phyloP scores from a whole-genome alignment of 345 rosid genomes.

The Eucalyptus microcorys region DNA sequence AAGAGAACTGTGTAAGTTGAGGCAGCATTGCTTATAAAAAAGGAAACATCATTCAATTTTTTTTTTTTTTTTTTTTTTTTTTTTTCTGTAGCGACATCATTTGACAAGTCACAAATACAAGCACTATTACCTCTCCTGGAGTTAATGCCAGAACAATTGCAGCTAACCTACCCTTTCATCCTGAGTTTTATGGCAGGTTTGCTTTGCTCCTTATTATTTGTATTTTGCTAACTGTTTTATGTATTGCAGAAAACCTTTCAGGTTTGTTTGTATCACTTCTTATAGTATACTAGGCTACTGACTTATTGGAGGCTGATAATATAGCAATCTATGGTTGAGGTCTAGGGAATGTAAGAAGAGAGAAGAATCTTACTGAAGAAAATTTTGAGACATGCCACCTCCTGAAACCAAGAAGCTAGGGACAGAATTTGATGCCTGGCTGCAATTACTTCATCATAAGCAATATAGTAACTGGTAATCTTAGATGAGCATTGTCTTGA shows the following conservation, averaged over 20 bases:
- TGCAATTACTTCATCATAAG: background rate
- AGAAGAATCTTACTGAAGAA: background rate
- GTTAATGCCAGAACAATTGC: constrained; percentile 28
- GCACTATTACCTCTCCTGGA: constrained; percentile 40
- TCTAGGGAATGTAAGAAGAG: background rate
- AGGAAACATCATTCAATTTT: background rate
- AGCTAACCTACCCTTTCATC: constrained; percentile 6
- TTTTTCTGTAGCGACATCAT: constrained; percentile 62
- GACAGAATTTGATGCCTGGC: background rate
- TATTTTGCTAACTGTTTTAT: background rate
- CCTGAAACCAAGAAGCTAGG: background rate
- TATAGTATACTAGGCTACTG: background rate
- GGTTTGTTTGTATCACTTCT: background rate
- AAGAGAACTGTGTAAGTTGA: background rate
- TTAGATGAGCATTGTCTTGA: background rate
- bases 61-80: background rate
- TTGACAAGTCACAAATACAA: constrained; percentile 38
- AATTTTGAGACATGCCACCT: background rate
- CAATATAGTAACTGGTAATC: background rate
- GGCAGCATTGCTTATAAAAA: background rate
- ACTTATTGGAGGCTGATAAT: background rate
- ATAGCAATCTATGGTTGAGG: background rate
- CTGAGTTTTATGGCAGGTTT: constrained; percentile 42
- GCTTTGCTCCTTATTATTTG: background rate
- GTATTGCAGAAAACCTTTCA: background rate